Evolutionary conservation across 2,329 filamentous ascomycete species (phyloP).

Genomic region (Epichloe festucae): DNA sequence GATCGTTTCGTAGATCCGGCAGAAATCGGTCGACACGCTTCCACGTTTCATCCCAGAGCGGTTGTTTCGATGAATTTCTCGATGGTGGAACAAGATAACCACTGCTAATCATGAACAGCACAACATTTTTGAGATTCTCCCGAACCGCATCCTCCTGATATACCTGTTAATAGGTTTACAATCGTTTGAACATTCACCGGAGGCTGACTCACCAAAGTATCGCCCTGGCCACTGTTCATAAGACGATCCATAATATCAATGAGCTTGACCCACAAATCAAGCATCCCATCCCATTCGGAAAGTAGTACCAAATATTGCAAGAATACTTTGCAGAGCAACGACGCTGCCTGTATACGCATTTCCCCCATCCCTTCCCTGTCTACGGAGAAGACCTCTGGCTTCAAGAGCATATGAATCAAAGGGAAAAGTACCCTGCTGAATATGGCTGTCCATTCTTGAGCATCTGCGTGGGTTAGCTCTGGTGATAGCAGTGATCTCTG

Average conservation of each 20-base stretch:
- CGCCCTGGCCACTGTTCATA: constrained; percentile 89
- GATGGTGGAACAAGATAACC: constrained; percentile 66
- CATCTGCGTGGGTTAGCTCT: constrained; percentile 68
- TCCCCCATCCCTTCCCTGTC: constrained; percentile 92
- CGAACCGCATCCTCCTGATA: constrained; percentile 80
- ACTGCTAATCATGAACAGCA: constrained; percentile 87
- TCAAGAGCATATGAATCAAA: constrained; percentile 72
- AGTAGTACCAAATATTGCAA: constrained; percentile 81
- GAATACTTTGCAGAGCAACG: constrained; percentile 88
- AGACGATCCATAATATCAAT: constrained; percentile 90
- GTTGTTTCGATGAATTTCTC: constrained; percentile 39
- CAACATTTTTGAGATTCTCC: constrained; percentile 89
- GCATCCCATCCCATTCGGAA: constrained; percentile 75
- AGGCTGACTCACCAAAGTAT: constrained; percentile 55
- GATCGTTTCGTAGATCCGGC: constrained; percentile 44
- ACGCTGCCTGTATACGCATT: constrained; percentile 82
- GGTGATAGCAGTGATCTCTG: constrained; percentile 78
- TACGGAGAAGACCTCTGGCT: constrained; percentile 86
- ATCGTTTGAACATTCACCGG: neutral
- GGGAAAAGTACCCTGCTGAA: constrained; percentile 92
- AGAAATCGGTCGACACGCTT: constrained; percentile 53
- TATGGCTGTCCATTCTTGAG: constrained; percentile 88
- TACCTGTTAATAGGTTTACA: constrained; percentile 7
- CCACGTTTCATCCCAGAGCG: constrained; percentile 50
- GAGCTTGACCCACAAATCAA: constrained; percentile 85